Evolutionary conservation across 352 stramenopile genomes (phyloP).

Genomic region (Sclerospora graminicola): DNA sequence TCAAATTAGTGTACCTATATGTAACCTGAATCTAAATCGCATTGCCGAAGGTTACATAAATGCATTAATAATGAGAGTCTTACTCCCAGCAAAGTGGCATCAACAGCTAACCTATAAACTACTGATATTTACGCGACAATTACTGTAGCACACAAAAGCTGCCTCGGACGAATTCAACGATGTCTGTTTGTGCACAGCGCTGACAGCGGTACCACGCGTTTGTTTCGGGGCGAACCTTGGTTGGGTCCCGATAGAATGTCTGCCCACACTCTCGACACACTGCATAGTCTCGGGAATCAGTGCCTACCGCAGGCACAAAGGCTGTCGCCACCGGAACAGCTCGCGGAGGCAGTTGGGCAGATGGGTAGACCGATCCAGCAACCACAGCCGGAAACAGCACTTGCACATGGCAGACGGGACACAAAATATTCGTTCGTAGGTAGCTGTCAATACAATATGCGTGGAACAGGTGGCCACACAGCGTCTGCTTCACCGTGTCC

Average conservation of each 20-base stretch:
- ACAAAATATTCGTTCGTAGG: constrained; percentile 32
- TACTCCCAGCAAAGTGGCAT: too few species aligned
- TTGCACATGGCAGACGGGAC: constrained; percentile 47
- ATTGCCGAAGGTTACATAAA: too few species aligned
- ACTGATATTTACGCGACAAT: constrained; percentile 1
- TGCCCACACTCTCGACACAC: constrained; percentile 48
- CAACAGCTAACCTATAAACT: too few species aligned
- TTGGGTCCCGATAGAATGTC: constrained; percentile 52
- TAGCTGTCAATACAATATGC: constrained; percentile 43
- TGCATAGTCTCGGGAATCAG: constrained; percentile 27
- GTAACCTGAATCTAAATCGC: too few species aligned
- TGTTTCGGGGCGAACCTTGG: constrained; percentile 42
- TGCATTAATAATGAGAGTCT: too few species aligned
- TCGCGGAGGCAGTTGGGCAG: constrained; percentile 8
- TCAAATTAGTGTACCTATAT: too few species aligned
- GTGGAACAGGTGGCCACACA: constrained; percentile 58
- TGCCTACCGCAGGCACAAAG: constrained; percentile 26
- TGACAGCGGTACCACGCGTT: constrained; percentile 63
- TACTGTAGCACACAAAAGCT: constrained; percentile 47
- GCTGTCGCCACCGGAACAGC: constrained; percentile 18
- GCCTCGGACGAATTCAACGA: constrained; percentile 33
- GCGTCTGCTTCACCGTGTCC: constrained; percentile 40
- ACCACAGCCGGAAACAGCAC: constrained; percentile 40
- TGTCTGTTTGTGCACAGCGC: constrained; percentile 39
- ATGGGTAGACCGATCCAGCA: constrained; percentile 10